Percentiles rank a stretch among this genome's conserved stretches.
phyloP scores from a whole-genome alignment of 164 flowering plant genomes.

The Warburgia ugandensis region DNA sequence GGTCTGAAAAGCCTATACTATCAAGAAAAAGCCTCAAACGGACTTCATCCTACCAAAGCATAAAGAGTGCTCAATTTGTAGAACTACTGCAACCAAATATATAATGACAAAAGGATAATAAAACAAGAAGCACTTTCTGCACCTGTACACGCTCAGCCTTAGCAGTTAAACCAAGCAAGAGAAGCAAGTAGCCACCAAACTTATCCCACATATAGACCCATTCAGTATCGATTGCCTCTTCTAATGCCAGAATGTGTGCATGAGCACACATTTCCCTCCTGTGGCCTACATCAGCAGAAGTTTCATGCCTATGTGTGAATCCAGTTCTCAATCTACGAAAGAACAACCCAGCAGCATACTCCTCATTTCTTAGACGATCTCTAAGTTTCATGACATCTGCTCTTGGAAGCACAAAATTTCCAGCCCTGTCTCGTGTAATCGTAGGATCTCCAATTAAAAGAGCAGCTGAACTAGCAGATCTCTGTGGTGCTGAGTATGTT shows the following conservation, averaged over 20 bases:
- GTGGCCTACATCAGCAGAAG: constrained; percentile 56
- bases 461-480: constrained; percentile 99
- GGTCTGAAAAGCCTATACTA: constrained; percentile 94
- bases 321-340: constrained; percentile 42
- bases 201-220: constrained; percentile 99
- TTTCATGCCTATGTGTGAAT: constrained; percentile 40
- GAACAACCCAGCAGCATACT: constrained; percentile 72
- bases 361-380: constrained; percentile 93
- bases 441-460: constrained; percentile 96
- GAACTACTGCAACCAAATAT: no score
- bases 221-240: constrained; percentile 99
- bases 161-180: constrained; percentile 93
- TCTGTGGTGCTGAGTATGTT: constrained; percentile 98
- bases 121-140: neutral
- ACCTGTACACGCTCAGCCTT: constrained; percentile 98
- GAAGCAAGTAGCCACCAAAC: constrained; percentile 98
- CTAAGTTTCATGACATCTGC: constrained; percentile 95
- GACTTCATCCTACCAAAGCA: constrained; percentile 75
- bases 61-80: no score
- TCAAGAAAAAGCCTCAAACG: constrained; percentile 94
- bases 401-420: constrained; percentile 96
- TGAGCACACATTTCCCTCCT: constrained; percentile 98
- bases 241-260: constrained; percentile 94
- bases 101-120: constrained; percentile 2
- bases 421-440: constrained; percentile 77